phyloP scores from a whole-genome alignment of 2,329 filamentous ascomycete genomes.

The Fusarium sp. region DNA sequence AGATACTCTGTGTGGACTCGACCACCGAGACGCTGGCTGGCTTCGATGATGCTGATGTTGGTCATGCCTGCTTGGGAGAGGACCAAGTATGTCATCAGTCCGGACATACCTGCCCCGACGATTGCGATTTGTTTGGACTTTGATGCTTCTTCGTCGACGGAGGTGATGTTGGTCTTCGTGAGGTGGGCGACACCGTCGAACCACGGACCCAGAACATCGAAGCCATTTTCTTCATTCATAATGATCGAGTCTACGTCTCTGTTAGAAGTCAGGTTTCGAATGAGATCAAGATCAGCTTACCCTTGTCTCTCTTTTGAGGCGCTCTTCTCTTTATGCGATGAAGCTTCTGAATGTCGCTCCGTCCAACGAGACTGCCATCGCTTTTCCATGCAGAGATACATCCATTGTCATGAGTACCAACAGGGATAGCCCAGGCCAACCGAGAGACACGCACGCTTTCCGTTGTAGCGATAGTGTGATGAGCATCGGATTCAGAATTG shows the following conservation, averaged over 20 bases:
- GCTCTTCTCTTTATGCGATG: background rate
- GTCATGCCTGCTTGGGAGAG: constrained; percentile 19
- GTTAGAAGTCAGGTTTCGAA: accelerated
- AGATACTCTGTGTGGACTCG: constrained; percentile 16
- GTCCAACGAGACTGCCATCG: background rate
- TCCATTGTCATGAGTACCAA: background rate
- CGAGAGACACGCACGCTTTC: background rate
- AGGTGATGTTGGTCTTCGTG: background rate
- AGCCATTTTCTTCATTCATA: background rate
- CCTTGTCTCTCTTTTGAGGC: background rate
- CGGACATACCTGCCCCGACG: constrained; percentile 7
- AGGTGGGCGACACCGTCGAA: constrained; percentile 11
- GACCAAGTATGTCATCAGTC: constrained; percentile 3
- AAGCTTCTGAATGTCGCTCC: background rate
- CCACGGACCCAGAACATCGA: background rate
- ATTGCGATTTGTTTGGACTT: constrained; percentile 6
- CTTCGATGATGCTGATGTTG: constrained; percentile 17
- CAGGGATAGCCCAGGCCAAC: constrained; percentile 3
- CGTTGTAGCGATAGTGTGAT: constrained; percentile 6
- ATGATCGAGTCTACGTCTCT: background rate
- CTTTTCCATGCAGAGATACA: constrained; percentile 2
- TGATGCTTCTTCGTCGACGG: background rate
- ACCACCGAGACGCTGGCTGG: constrained; percentile 2
- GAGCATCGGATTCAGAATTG: background rate
- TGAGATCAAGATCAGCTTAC: accelerated